phyloP scores from a whole-genome alignment of 1,284 basidiomycete genomes.

The Salmacisia buchloeana region DNA sequence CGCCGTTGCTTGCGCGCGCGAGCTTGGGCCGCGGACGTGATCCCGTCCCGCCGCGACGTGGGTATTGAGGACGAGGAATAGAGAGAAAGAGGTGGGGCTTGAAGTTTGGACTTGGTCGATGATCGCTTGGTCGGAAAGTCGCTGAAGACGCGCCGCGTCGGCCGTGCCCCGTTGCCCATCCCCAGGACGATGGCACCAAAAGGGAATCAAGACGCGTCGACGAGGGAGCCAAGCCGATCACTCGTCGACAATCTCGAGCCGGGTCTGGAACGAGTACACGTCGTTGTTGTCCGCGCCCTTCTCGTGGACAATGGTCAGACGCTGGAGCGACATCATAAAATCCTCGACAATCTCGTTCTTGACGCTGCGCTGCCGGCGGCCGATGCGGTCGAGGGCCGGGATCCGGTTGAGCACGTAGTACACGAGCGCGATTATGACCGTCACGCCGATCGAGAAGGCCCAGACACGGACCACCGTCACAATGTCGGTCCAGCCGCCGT shows the following conservation, averaged over 20 bases:
- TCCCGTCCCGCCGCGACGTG: too few relatives aligned
- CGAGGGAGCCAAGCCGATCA: slow-evolving; percentile 17
- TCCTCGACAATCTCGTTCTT: slow-evolving; percentile 56
- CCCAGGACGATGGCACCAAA: too few relatives aligned
- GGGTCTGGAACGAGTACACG: slow-evolving; percentile 47
- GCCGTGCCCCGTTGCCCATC: too few relatives aligned
- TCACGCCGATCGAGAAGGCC: slow-evolving; percentile 57
- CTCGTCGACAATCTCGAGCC: slow-evolving; percentile 49
- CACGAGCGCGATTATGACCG: slow-evolving; percentile 55
- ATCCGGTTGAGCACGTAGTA: slow-evolving; percentile 53
- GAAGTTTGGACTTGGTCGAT: too few relatives aligned
- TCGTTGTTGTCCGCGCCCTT: slow-evolving; percentile 44
- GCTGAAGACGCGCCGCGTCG: too few relatives aligned
- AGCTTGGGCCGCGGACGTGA: too few relatives aligned
- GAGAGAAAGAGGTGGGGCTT: too few relatives aligned
- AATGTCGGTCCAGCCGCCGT: slow-evolving; percentile 55
- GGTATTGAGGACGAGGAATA: too few relatives aligned
- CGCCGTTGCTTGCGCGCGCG: too few relatives aligned
- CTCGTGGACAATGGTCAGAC: slow-evolving; percentile 57
- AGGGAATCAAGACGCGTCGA: too few relatives aligned
- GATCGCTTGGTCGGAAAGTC: too few relatives aligned
- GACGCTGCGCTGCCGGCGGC: slow-evolving; percentile 53
- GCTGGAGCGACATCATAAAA: slow-evolving; percentile 56
- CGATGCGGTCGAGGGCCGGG: slow-evolving; percentile 55
- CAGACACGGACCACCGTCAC: slow-evolving; percentile 58